A percentile compares a stretch with the other conserved stretches of the same genome.
phyloP scores from a whole-genome alignment of 208 protist species.

The Herpetomonas tarakana region DNA sequence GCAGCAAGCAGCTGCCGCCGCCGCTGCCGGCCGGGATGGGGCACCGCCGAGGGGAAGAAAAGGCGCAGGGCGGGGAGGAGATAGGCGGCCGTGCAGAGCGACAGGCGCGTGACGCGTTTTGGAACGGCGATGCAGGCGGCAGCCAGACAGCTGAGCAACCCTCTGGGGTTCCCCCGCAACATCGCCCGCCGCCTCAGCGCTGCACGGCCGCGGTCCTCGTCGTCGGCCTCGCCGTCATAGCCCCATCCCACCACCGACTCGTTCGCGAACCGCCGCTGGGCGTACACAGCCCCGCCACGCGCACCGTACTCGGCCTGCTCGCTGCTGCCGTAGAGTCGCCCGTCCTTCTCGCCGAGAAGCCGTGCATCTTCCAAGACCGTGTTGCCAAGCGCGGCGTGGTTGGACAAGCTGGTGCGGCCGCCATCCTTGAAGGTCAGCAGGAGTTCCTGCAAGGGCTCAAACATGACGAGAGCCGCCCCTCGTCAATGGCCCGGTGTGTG shows the following conservation, averaged over 20 bases:
- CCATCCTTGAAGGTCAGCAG: conserved; percentile 6
- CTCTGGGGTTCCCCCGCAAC: background rate
- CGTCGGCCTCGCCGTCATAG: background rate
- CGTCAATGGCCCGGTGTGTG: too few species aligned
- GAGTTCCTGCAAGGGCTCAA: conserved; percentile 64
- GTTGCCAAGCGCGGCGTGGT: conserved; percentile 27
- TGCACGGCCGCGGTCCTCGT: conserved; percentile 1
- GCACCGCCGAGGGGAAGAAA: conserved; percentile 53
- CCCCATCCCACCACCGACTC: conserved; percentile 32
- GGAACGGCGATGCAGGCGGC: conserved; percentile 15
- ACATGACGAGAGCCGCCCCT: too few species aligned
- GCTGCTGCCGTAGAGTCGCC: conserved; percentile 45
- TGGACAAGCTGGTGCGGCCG: background rate
- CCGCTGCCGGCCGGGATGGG: conserved; percentile 11
- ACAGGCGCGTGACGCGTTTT: conserved; percentile 8
- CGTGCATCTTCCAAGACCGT: conserved; percentile 23
- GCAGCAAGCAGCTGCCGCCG: conserved; percentile 8
- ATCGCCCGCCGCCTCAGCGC: background rate
- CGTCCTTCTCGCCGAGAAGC: conserved; percentile 64
- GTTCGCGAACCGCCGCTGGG: conserved; percentile 33
- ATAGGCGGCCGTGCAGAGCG: conserved; percentile 22
- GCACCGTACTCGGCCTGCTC: conserved; percentile 31
- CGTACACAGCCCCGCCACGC: conserved; percentile 57
- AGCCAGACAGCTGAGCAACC: background rate
- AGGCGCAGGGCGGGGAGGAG: conserved; percentile 42